Conservation (phyloP, 306 rosid genomes). For the Pueraria montana region DNA sequence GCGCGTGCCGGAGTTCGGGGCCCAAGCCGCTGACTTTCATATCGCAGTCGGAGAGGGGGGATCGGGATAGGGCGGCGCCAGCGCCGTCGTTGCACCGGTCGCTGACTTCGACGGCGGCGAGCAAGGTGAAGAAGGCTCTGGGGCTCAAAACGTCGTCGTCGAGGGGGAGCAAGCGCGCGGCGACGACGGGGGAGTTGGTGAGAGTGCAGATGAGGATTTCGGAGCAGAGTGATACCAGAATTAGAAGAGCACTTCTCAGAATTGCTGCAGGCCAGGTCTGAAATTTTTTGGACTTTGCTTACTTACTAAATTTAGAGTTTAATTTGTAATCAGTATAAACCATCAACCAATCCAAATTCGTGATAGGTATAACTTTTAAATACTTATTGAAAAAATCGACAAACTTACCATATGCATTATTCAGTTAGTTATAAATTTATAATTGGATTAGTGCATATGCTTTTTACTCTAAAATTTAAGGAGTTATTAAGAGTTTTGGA, state of each 20-base stretch:
- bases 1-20: slow-evolving; percentile 84
- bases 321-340: background rate
- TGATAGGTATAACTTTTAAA: no score
- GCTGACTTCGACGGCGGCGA: slow-evolving; percentile 84
- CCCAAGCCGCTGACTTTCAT: slow-evolving; percentile 83
- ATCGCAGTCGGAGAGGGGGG: slow-evolving; percentile 77
- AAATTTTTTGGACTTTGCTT: background rate
- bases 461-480: background rate
- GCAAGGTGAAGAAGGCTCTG: slow-evolving; percentile 85
- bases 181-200: slow-evolving; percentile 83
- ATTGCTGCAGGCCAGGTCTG: slow-evolving; percentile 93
- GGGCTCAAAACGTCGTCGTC: slow-evolving; percentile 78
- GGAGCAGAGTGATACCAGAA: slow-evolving; percentile 84
- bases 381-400: no score
- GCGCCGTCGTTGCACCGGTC: slow-evolving; percentile 80
- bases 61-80: slow-evolving; percentile 55
- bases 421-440: no score
- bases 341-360: no score
- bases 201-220: slow-evolving; percentile 88
- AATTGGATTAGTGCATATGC: no score
- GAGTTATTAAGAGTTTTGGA: background rate
- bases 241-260: slow-evolving; percentile 82
- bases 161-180: slow-evolving; percentile 62
- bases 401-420: no score
- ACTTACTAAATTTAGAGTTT: background rate